Percentiles rank a stretch among this genome's conserved stretches.
Conservation (phyloP, 2,329 filamentous ascomycete genomes). For the Penicillium decumbens region DNA sequence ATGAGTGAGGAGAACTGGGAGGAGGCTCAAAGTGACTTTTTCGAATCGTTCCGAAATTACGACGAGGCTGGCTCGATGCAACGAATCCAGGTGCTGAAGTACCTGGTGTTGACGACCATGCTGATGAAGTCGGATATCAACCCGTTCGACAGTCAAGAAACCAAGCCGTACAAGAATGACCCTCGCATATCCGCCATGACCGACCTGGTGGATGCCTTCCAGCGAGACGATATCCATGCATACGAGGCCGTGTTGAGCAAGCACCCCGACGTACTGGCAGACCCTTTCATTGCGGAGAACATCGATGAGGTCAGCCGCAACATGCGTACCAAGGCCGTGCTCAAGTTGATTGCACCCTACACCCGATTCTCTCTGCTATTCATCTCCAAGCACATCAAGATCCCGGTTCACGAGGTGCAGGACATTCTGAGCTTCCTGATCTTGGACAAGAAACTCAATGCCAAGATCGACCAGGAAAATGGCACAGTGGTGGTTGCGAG, state of each 20-base stretch:
- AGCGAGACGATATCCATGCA: constrained; percentile 85
- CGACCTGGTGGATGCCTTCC: constrained; percentile 91
- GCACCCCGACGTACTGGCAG: constrained; percentile 82
- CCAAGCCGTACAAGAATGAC: constrained; percentile 95
- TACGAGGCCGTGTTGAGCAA: constrained; percentile 84
- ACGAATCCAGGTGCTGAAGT: constrained; percentile 95
- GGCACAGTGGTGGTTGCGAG: constrained; percentile 78
- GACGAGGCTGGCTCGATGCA: constrained; percentile 96
- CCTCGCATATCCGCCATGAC: constrained; percentile 96
- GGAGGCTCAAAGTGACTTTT: constrained; percentile 94
- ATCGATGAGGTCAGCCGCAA: constrained; percentile 98
- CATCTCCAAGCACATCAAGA: constrained; percentile 82
- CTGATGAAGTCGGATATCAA: constrained; percentile 98
- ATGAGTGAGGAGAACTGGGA: constrained; percentile 99
- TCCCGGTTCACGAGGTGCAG: constrained; percentile 78
- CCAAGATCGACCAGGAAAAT: constrained; percentile 82
- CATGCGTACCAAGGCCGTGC: constrained; percentile 92
- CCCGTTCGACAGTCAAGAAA: constrained; percentile 97
- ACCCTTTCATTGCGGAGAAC: constrained; percentile 96
- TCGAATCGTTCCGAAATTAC: constrained; percentile 98
- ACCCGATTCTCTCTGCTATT: constrained; percentile 83
- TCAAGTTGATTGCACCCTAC: constrained; percentile 92
- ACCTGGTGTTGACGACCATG: constrained; percentile 94
- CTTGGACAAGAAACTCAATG: constrained; percentile 78
- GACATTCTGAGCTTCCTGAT: constrained; percentile 96